Evolutionary conservation across 768 basidiomycete genomes (phyloP).

Genomic region (Kockovaella imperatae): DNA sequence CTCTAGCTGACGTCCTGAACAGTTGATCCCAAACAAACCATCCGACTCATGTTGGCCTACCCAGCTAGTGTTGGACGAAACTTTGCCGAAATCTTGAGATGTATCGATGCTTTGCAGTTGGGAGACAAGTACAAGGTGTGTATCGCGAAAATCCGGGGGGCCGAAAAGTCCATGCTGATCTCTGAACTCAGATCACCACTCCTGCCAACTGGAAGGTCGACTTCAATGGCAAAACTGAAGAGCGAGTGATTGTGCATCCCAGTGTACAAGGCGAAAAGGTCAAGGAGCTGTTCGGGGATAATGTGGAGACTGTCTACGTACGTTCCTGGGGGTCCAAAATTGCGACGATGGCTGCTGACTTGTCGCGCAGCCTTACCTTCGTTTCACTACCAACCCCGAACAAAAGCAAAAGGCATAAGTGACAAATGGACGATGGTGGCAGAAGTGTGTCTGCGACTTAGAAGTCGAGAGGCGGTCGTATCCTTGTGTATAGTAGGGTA

Average conservation of each 20-base stretch:
- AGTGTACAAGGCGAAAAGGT: slow-evolving; percentile 78
- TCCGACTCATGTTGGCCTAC: slow-evolving; percentile 82
- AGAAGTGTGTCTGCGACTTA: too few relatives aligned
- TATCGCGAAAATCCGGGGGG: not conserved
- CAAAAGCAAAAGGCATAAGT: slow-evolving; percentile 14
- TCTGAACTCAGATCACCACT: slow-evolving; percentile 1
- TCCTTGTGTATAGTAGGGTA: too few relatives aligned
- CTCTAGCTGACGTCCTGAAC: slow-evolving; percentile 1
- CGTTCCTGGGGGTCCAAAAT: slow-evolving; percentile 13
- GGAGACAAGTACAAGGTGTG: slow-evolving; percentile 50
- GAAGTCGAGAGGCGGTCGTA: too few relatives aligned
- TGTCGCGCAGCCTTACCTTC: slow-evolving; percentile 65
- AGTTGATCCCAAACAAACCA: slow-evolving; percentile 89
- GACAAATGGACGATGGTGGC: too few relatives aligned
- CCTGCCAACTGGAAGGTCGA: slow-evolving; percentile 16
- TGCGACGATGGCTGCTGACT: slow-evolving; percentile 1
- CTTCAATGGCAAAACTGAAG: slow-evolving; percentile 47
- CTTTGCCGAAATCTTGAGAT: slow-evolving; percentile 48
- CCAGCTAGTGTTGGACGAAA: slow-evolving; percentile 53
- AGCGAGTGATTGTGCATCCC: slow-evolving; percentile 83
- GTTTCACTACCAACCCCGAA: slow-evolving; percentile 48
- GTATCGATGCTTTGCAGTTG: slow-evolving; percentile 86
- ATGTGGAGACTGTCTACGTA: slow-evolving; percentile 67
- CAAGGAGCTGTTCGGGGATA: slow-evolving; percentile 78
- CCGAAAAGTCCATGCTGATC: not conserved